Base-by-base conservation (phyloP, 73 alveolate genomes). In the Paramecium sonneborni region DNA sequence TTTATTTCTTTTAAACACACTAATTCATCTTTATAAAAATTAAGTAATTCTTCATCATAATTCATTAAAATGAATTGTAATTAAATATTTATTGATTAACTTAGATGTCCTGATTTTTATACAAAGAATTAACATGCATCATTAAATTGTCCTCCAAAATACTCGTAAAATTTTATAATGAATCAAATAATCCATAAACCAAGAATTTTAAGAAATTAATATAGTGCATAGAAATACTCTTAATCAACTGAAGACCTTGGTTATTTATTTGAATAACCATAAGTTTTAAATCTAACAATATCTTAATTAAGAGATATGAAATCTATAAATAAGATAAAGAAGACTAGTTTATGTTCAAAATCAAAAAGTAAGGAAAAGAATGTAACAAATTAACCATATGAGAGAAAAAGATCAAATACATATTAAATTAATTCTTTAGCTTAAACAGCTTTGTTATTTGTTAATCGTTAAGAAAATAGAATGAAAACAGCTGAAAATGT, bases 51-150 rank as follows among this genome's bases (percentile, higher is more conserved):
- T 37, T 74, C 87, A 14, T 74, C 44, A 52, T 52, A 15, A 62
- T 30, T 62, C 84, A 62, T 58, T 62, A 62, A 62, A 62, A 62
- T 62, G 84, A 62, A 62, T 62, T 62, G 84, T 62, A 62, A 26
- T 62, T 62, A 62, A 62, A 62, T 32, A 26, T 62, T 62, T 62
- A 62, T 62, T 62, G 84, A 62, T 30, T 30, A 62, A 62, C 84
- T 62, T n/a, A 62, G 84, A 62, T 62, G 48, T 62, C 84, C 84
- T 9, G 84, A 62, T 62, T 12, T 30, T 26, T 30, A 62, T 62
- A 30, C 84, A 62, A 62, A 32, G 48, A 62, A 30, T 32, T 62
- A 26, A 26, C 68, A 52, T 18, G 48, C 84, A 1, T 62, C 84
- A 10, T 26, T 62, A 0, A 62, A 62, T 32, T 26, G 48, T 14